A percentile compares a stretch with the other conserved stretches of the same genome.
These are phyloP conservation scores for Fistulifera pelliculosa DNA, from an alignment of 108 stramenopile genomes.

Conservation along the genomic window DNA sequence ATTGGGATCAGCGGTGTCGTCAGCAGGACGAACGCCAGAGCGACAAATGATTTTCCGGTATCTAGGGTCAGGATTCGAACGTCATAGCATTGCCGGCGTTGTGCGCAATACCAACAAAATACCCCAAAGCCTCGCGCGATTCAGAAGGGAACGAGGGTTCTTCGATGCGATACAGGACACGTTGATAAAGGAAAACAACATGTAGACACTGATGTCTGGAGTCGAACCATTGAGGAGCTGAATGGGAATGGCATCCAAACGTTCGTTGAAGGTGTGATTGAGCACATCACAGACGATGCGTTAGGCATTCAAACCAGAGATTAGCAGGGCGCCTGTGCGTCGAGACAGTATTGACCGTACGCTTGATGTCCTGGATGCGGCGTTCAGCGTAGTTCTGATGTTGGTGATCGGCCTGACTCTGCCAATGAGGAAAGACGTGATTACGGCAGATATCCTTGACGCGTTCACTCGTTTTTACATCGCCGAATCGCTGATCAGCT, in stretches of 20 bases:
- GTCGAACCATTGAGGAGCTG: constrained; percentile 1
- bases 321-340: constrained; percentile 8
- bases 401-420: constrained; percentile 14
- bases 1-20: neutral
- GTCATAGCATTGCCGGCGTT: constrained; percentile 11
- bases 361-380: constrained; percentile 11
- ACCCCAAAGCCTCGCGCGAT: neutral
- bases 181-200: constrained; percentile 18
- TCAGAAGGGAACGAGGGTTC: neutral
- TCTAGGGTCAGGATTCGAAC: neutral
- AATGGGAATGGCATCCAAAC: neutral
- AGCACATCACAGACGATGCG: neutral
- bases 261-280: neutral
- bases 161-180: constrained; percentile 9
- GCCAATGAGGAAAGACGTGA: neutral
- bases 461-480: neutral
- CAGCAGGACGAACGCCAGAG: neutral
- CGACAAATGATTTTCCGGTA: neutral
- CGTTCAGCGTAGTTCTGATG: constrained; percentile 24
- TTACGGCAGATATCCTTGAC: constrained; percentile 7
- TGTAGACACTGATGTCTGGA: constrained; percentile 13
- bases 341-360: constrained; percentile 3
- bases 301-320: constrained; percentile 2
- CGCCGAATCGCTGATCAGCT: neutral
- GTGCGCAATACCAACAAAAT: constrained; percentile 14